Evolutionary conservation across 2,329 filamentous ascomycete species (phyloP), one percentile per base, ranked within the genome.

Genomic region (Epichloe aotearoae): DNA sequence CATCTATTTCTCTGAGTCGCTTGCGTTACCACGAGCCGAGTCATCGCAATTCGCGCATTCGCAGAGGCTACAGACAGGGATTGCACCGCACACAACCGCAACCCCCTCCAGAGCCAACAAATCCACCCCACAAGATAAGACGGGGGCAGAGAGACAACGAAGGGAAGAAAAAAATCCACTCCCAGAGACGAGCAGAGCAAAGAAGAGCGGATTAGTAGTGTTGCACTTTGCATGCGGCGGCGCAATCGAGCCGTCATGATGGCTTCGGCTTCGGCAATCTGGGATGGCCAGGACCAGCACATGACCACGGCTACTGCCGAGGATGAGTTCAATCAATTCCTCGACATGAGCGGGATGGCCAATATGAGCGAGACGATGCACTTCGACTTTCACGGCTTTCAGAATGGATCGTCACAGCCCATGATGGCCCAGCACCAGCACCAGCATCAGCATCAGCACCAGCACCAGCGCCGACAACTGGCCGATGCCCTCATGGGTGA

Each of bases 271-370:
- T 71, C 75, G 48, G 65, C 69, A 51, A 63, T 65, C 54, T 83
- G 79, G 80, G 74, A 74, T 57, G 69, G 71, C 47, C 74, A 79
- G 60, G 77, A 80, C 58, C 75, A 79, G 59, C 68, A 70, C 52
- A 69, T 80, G 64, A 68, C 74, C 30, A 62, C 71, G 11, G 57
- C 70, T 5, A 20, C 47, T 19, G 62, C 70, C 47, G 79, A 82
- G 46, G 79, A 83, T 62, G 79, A 82, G 39, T 82, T 83, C 60
- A 73, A 80, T 55, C 79, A 83, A 57, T 83, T 82, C 52, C 70
- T 84, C 54, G 75, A 82, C 56, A 76, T 84, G 70, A 74, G 72
- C 52, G 67, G 66, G 57, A 78, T 82, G 69, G 70, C 69, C 33
- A 72, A 66, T 54, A 65, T 83, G 52, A 64, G 64, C 54, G 76